Evolutionary conservation across 495 filamentous ascomycete species (phyloP).

Genomic region (Polyplosphaeria fusca): DNA sequence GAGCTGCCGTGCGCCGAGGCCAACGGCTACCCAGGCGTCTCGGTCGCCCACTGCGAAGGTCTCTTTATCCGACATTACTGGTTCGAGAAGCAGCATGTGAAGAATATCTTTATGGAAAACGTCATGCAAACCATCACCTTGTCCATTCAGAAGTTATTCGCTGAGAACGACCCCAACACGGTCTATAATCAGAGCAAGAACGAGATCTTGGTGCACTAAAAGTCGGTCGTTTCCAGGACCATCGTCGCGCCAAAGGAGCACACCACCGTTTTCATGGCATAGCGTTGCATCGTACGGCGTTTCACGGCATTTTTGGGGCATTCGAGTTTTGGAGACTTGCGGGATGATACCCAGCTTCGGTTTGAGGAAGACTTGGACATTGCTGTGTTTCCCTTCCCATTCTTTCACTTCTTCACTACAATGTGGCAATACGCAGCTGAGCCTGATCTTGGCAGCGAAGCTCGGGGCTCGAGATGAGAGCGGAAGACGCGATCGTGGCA

Average conservation of each 20-base stretch:
- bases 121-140: constrained; percentile 30
- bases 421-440: neutral
- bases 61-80: constrained; percentile 32
- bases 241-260: neutral
- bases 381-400: neutral
- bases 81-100: constrained; percentile 27
- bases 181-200: constrained; percentile 8
- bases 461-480: too few relatives aligned
- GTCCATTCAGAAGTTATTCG: constrained; percentile 24
- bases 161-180: constrained; percentile 5
- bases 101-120: constrained; percentile 23
- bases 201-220: neutral
- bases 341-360: constrained; percentile 1
- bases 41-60: constrained; percentile 21
- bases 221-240: neutral
- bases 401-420: neutral
- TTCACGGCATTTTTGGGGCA: neutral
- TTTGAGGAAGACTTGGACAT: neutral
- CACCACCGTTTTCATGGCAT: neutral
- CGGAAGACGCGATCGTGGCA: too few relatives aligned
- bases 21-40: constrained; percentile 31
- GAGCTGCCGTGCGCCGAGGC: constrained; percentile 43
- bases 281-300: neutral
- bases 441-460: neutral
- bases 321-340: neutral